Base-by-base conservation (phyloP, 208 protist genomes). In the Leishmania aethiopica region DNA sequence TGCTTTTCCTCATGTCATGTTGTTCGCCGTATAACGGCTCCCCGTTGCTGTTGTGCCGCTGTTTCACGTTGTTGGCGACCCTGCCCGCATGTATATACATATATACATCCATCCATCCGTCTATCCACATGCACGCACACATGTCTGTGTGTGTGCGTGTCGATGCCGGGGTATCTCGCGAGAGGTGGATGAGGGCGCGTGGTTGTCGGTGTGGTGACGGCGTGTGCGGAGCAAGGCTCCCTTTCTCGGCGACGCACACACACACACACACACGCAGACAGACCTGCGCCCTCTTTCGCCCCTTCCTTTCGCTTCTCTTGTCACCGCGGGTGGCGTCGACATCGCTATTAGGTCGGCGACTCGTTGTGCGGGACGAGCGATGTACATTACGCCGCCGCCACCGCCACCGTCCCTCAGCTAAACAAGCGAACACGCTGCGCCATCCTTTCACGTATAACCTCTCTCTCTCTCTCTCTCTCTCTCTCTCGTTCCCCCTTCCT, bases 381-480 rank as follows among this genome's bases (percentile, higher is more conserved):
- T 40, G 62, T 32, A 67, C 62, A 40, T 37, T 35, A 32, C 62
- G 3, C 62, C n/a, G n/a, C 10, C 62, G 25, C 11, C 62, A 10
- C 62, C 60, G 3, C 60, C n/a, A 6, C n/a, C 42, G 0, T 7
- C 40, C 25, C 67, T 35, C 42, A 4, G 1, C 42, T 6, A 32
- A 32, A 62, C 25, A 35, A 67, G 28, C 28, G 5, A 37, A 35
- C 0, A 28, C 64, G 35, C 5, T 42, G 35, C 17, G 35, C 10
- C 64, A 19, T 70, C 64, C 11, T 25, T 70, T 42, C 32, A 70
- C 2, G 35, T 42, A 35, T 70, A 7, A n/a, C 60, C 19, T 67
- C 60, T 67, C 60, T 67, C 60, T 66, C 60, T 67, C 60, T 67
- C 60, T 67, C 64, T 70, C 32, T 70, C 64, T 67, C 60, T 67